Percentiles rank a stretch among this genome's conserved stretches.
Conservation (phyloP, 176 grass and related monocot species). For the Elymus sibiricus region DNA sequence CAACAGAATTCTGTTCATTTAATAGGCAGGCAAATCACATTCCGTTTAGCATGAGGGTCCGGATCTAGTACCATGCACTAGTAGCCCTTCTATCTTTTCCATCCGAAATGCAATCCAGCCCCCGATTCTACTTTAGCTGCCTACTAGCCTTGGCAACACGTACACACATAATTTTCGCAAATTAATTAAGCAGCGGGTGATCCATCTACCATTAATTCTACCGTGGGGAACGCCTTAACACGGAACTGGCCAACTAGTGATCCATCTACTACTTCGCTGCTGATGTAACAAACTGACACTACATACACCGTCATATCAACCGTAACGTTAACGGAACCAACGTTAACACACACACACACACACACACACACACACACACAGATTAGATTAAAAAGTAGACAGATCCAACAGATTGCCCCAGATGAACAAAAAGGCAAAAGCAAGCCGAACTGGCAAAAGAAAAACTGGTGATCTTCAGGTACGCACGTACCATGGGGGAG, state of each 20-base stretch:
- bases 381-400: neutral
- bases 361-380: no score
- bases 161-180: no score
- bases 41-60: neutral
- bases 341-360: neutral
- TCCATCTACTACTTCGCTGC: neutral
- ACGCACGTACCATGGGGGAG: constrained; percentile 41
- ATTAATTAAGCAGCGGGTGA: no score
- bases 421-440: neutral
- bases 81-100: neutral
- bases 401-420: neutral
- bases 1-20: neutral
- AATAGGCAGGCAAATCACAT: neutral
- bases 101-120: neutral
- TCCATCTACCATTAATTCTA: no score
- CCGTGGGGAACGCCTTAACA: no score
- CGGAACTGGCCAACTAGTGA: neutral
- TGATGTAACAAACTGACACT: neutral
- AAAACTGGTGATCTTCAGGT: neutral
- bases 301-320: neutral
- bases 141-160: neutral
- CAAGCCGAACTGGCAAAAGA: neutral
- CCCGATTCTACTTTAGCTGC: neutral
- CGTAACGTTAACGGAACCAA: neutral
- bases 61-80: neutral